Evolutionary conservation across 345 rosid genomes (phyloP).

Genomic region (Syzygium aqueum): DNA sequence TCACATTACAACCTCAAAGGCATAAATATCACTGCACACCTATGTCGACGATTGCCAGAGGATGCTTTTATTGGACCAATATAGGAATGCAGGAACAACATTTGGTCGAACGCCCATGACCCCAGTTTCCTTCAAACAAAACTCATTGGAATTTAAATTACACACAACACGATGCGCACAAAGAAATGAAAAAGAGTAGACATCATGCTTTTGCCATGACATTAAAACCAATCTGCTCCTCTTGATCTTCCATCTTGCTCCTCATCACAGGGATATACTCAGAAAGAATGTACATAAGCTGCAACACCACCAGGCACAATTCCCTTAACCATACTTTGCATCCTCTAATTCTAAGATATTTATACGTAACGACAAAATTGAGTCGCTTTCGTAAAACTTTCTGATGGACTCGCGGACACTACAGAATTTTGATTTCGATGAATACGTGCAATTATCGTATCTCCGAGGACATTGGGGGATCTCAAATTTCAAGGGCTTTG

Average conservation of each 20-base stretch:
- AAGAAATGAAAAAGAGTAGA: not conserved
- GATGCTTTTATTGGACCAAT: not conserved
- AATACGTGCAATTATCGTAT: not conserved
- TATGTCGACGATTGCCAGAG: not conserved
- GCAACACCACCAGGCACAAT: conserved; percentile 94
- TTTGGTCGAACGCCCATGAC: not conserved
- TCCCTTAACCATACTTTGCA: conserved; percentile 85
- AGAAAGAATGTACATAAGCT: conserved; percentile 57
- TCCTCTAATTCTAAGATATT: conserved; percentile 48
- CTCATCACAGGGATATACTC: conserved; percentile 38
- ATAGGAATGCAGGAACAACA: not conserved
- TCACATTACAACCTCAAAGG: not conserved
- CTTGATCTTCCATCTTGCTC: conserved; percentile 44
- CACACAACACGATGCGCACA: not conserved
- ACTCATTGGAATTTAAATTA: not conserved
- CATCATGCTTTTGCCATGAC: conserved; percentile 41
- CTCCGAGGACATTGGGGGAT: not conserved
- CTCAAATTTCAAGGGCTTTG: not conserved
- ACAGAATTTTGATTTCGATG: not conserved
- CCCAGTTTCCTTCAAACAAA: not conserved
- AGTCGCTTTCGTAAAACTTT: not conserved
- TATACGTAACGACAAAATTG: not conserved
- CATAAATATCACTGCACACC: not conserved
- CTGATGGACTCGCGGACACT: not conserved
- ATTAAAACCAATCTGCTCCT: conserved; percentile 73